These are phyloP conservation scores for Cylindrotheca closterium DNA, from an alignment of 108 stramenopile species.

Conservation along the genomic window DNA sequence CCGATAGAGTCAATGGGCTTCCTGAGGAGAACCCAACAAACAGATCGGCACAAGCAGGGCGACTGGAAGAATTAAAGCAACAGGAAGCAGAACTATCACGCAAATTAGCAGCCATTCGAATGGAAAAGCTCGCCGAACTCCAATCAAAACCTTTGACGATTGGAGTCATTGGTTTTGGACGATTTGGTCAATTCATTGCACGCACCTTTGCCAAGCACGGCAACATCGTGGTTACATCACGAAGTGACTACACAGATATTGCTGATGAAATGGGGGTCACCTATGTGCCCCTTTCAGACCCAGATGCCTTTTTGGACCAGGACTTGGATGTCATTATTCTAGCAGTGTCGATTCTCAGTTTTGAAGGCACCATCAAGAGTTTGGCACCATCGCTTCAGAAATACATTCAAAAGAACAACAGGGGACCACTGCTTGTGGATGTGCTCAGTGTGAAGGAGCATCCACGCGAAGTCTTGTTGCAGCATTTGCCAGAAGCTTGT, in stretches of 20 bases:
- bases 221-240: conserved; percentile 54
- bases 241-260: conserved; percentile 72
- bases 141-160: conserved; percentile 79
- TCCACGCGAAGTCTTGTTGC: conserved; percentile 82
- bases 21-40: not conserved
- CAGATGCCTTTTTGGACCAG: conserved; percentile 57
- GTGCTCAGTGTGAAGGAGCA: conserved; percentile 98
- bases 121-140: conserved; percentile 60
- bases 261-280: conserved; percentile 77
- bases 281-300: conserved; percentile 62
- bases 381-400: conserved; percentile 39
- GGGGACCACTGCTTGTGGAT: conserved; percentile 90
- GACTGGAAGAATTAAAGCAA: conserved; percentile 66
- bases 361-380: conserved; percentile 71
- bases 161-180: conserved; percentile 91
- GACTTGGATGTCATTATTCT: conserved; percentile 80
- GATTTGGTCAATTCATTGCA: conserved; percentile 95
- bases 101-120: conserved; percentile 57
- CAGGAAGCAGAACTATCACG: conserved; percentile 55
- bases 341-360: conserved; percentile 83
- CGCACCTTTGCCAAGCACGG: conserved; percentile 69
- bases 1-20: not conserved
- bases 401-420: conserved; percentile 28
- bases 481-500: conserved; percentile 78
- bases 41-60: conserved; percentile 29